Base-by-base conservation (phyloP, 2,329 filamentous ascomycete genomes). In the Plenodomus tracheiphilus region DNA sequence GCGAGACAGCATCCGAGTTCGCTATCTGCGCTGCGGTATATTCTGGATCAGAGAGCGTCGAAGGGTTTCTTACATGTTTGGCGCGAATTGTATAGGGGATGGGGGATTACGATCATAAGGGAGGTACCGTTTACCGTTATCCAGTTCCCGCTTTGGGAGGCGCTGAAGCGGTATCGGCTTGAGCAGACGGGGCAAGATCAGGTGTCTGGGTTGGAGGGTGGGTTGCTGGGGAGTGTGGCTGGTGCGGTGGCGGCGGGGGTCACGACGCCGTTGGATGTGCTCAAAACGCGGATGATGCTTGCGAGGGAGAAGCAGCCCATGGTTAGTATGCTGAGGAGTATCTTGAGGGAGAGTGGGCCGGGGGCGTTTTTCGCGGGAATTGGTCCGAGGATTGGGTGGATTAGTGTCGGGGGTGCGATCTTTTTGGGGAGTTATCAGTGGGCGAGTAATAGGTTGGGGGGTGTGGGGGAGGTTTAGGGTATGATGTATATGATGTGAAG, bases 111-210 rank as follows among this genome's bases (percentile, higher is more conserved):
- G 1, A 86, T 99, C 43, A 87, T 97, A 76, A 85, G 94, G 50
- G 94, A 99, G 78, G 92, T 99, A 53, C 94, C 94, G 3, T 99
- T 99, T 67, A 97, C 95, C 2, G 86, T 97, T 9, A 88, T 99
- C 55, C 94, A 99, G 74, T 99, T 99, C 71, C 94, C 94, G 39
- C 81, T 99, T 55, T 99, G 94, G 94, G 94, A 99, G 75, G 85
- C 82, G 4, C 83, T 97, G 81, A 97, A 97, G 80, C 79, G 79
- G 36, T 89, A 84, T 81, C 79, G 85, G 5, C 73, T 80, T 37
- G 63, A 75, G 35, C 71, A 64, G 49, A 62, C 66, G 51, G 65
- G 57, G 75, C 80, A 66, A 77, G 63, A 62, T 0, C 72, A 79
- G 28, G 77, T 94, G 1, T 81, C 85, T 15, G 91, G 88, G 0